A percentile compares a stretch with the other conserved stretches of the same genome.
These are phyloP conservation scores for Alternaria panax DNA, from an alignment of 2,329 filamentous ascomycete species.

Conservation along the genomic window DNA sequence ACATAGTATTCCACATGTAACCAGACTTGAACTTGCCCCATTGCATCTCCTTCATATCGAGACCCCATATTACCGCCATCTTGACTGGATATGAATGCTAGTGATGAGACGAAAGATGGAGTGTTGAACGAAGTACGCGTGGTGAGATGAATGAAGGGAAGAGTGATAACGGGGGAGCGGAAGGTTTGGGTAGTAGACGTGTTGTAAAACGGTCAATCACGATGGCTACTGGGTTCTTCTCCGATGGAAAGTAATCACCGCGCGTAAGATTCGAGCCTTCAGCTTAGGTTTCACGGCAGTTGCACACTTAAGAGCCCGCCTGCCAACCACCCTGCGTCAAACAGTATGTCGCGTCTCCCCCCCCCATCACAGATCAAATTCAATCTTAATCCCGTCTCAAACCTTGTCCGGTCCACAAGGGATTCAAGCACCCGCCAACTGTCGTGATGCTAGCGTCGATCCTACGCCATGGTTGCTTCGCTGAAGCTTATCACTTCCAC, in stretches of 20 bases:
- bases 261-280: background rate
- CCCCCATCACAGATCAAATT: background rate
- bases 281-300: background rate
- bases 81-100: slow-evolving; percentile 4
- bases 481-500: slow-evolving; percentile 17
- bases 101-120: background rate
- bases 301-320: background rate
- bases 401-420: background rate
- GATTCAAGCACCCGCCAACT: slow-evolving; percentile 12
- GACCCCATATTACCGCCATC: slow-evolving; percentile 62
- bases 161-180: background rate
- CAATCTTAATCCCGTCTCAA: background rate
- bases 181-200: background rate
- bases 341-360: background rate
- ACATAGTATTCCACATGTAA: slow-evolving; percentile 66
- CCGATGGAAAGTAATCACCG: background rate
- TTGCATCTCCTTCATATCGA: slow-evolving; percentile 64
- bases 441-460: background rate
- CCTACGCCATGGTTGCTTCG: slow-evolving; percentile 10
- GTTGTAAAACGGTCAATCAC: background rate
- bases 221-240: background rate
- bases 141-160: background rate
- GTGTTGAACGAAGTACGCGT: background rate
- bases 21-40: slow-evolving; percentile 65
- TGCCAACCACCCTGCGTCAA: background rate